These are phyloP conservation scores for Chalciporus piperatus DNA, from an alignment of 768 basidiomycete species.

Conservation along the genomic window DNA sequence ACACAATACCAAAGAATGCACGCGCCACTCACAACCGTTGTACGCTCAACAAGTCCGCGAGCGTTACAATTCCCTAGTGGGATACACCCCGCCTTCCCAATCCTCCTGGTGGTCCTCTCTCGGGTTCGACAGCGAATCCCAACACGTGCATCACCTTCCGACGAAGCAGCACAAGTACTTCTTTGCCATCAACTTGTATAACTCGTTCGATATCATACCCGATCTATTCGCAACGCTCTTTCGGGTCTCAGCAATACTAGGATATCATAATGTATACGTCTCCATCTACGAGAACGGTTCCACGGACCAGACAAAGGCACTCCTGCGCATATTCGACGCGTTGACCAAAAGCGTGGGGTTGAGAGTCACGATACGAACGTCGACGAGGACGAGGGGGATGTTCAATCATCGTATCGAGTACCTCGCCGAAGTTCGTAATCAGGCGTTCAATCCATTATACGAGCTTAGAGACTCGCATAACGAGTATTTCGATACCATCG, in stretches of 20 bases:
- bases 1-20: constrained; percentile 93
- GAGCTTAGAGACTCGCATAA: constrained; percentile 89
- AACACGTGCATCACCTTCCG: constrained; percentile 36
- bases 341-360: constrained; percentile 87
- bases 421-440: constrained; percentile 99
- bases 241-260: constrained; percentile 85
- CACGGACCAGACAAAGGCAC: constrained; percentile 96
- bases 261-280: constrained; percentile 97
- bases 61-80: constrained; percentile 82
- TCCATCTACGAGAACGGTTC: constrained; percentile 99
- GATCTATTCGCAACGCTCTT: constrained; percentile 97
- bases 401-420: constrained; percentile 99
- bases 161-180: constrained; percentile 91
- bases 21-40: constrained; percentile 75
- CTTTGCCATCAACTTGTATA: constrained; percentile 99
- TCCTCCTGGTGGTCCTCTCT: constrained; percentile 61
- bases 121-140: constrained; percentile 36
- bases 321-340: constrained; percentile 92
- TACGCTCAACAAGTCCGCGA: constrained; percentile 84
- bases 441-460: constrained; percentile 92
- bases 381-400: constrained; percentile 87
- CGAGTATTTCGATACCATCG: constrained; percentile 93
- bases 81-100: constrained; percentile 60
- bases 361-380: constrained; percentile 90
- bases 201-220: constrained; percentile 98